phyloP scores from a whole-genome alignment of 257 asterid genomes.

The Solanum peruvianum region DNA sequence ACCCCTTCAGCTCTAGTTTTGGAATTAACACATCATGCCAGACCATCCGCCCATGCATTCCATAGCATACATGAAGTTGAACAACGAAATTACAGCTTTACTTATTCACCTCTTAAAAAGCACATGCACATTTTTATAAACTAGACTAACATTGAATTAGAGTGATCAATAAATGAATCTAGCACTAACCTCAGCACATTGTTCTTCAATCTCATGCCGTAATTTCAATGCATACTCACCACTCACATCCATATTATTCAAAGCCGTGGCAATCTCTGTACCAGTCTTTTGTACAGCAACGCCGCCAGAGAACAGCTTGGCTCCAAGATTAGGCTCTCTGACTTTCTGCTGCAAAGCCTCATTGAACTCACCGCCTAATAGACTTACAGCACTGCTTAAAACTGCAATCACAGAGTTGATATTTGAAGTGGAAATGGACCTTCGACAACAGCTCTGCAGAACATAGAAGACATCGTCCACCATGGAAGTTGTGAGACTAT shows the following conservation, averaged over 20 bases:
- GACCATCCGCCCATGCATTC: not conserved
- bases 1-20: not conserved
- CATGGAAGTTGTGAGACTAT: slow-evolving; percentile 93
- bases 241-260: slow-evolving; percentile 90
- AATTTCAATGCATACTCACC: slow-evolving; percentile 83
- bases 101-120: not conserved
- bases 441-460: slow-evolving; percentile 88
- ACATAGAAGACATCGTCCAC: slow-evolving; percentile 96
- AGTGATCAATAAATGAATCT: not conserved
- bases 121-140: not conserved
- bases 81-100: not conserved
- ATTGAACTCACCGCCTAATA: slow-evolving; percentile 71
- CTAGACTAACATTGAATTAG: not conserved
- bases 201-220: slow-evolving; percentile 90
- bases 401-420: slow-evolving; percentile 81
- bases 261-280: slow-evolving; percentile 74
- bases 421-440: slow-evolving; percentile 82
- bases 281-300: slow-evolving; percentile 87
- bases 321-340: slow-evolving; percentile 86
- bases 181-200: slow-evolving; percentile 61
- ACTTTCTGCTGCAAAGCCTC: slow-evolving; percentile 91
- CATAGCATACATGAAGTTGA: not conserved
- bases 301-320: slow-evolving; percentile 81
- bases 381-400: slow-evolving; percentile 74
- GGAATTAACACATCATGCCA: not conserved